Percentiles rank a stretch among this genome's conserved stretches.
Conservation (phyloP, 2,329 filamentous ascomycete genomes). For the Sporothrix globosa region DNA sequence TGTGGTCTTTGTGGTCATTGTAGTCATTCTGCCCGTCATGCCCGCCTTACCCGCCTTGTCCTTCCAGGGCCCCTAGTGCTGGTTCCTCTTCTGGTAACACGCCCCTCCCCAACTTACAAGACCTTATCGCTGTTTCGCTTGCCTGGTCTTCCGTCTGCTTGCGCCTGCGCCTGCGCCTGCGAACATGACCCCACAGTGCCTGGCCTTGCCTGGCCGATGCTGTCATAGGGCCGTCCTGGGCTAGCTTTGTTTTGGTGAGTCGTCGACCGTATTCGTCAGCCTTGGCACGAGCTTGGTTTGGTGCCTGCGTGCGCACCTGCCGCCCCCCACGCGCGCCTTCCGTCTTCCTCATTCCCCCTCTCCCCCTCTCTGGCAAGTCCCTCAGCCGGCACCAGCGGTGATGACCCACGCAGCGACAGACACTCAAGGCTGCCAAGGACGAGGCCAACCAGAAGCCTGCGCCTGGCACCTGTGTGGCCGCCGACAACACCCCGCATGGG, state of each 20-base stretch:
- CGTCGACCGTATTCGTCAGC: too few relatives aligned
- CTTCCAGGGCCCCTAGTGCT: background rate
- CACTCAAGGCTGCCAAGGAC: background rate
- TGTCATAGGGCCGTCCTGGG: conserved; percentile 13
- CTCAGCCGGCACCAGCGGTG: conserved; percentile 14
- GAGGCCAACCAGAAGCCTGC: conserved; percentile 16
- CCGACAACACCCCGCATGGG: background rate
- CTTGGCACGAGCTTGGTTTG: too few relatives aligned
- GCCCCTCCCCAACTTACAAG: background rate
- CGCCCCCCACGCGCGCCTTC: background rate
- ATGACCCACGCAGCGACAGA: conserved; percentile 5
- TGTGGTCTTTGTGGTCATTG: background rate
- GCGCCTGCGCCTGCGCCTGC: background rate
- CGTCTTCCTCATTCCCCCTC: background rate
- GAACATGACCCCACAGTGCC: background rate
- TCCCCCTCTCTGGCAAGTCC: background rate
- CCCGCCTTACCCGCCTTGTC: background rate
- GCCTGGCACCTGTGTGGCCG: background rate
- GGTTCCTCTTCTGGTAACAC: conserved; percentile 19
- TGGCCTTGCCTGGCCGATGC: background rate
- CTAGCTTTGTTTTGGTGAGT: background rate
- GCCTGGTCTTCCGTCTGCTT: too few relatives aligned
- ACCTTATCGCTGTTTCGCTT: background rate
- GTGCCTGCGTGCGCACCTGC: background rate
- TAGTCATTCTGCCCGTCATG: background rate